Conservation (phyloP, 129 eudicot genomes). For the sunflower (Helianthus annuus) region HanXRQr2.0-SUNRISE NC_035439.2:45224617-45225116, state of each 20-base stretch:
- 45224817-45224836: conserved; percentile 39
- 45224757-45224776: conserved; percentile 55
- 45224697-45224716: conserved; percentile 69
- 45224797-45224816: conserved; percentile 64
- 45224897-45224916: conserved; percentile 80
- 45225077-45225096: too few relatives aligned
- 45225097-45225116: too few relatives aligned
- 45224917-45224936: conserved; percentile 79
- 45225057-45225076: too few relatives aligned
- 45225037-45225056: too few relatives aligned
- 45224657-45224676: conserved; percentile 58
- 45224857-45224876: too few relatives aligned
- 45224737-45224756: conserved; percentile 54
- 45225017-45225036: too few relatives aligned
- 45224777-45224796: conserved; percentile 62
- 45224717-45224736: conserved; percentile 69
- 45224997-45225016: background rate
- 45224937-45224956: conserved; percentile 85
- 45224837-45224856: background rate
- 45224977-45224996: conserved; percentile 76
- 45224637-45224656: conserved; percentile 71
- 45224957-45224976: conserved; percentile 68
- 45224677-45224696: conserved; percentile 73
- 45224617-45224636: conserved; percentile 55
- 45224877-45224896: conserved; percentile 42